Evolutionary conservation across 2,329 filamentous ascomycete species (phyloP), one percentile per base, ranked within the genome.

Genomic region (Ilyonectria destructans): DNA sequence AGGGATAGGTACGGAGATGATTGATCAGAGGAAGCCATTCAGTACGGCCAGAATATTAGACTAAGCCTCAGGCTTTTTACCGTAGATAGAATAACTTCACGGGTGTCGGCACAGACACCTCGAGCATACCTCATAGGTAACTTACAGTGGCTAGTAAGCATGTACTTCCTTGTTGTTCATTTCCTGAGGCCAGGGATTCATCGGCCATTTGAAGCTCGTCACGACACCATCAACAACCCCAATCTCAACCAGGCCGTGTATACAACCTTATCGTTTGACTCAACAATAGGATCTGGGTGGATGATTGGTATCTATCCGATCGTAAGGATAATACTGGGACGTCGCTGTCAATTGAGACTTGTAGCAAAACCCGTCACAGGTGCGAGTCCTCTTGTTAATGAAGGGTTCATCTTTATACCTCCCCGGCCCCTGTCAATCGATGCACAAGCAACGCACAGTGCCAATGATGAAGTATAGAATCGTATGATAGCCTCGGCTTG

Each of bases 121-220:
- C 12, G 19, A 3, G 5, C 12, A 9, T 9, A 37, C 2, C 26
- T 26, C 9, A 2, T 2, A 13, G 1, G 7, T n/a, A 3, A 33
- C 71, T 31, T 61, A 74, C 67, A 74, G 37, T 0, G 69, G 60
- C 69, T 67, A 74, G 19, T 72, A 72, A 17, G 72, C 69, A 59
- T 74, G 72, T 2, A 74, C 68, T 0, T 33, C 19, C 21, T 54
- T 73, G 13, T 65, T 66, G 15, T 62, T 64, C 5, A n/a, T n/a
- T n/a, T n/a, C n/a, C n/a, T n/a, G n/a, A n/a, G n/a, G n/a, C n/a
- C n/a, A n/a, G n/a, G n/a, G n/a, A n/a, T n/a, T n/a, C n/a, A n/a
- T n/a, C n/a, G n/a, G n/a, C n/a, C n/a, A n/a, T n/a, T n/a, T n/a
- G n/a, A n/a, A n/a, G n/a, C n/a, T n/a, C n/a, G n/a, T n/a, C n/a